A percentile compares a stretch with the other conserved stretches of the same genome.
Conservation (phyloP, 2,329 filamentous ascomycete genomes). For the Diaporthe sp. region DNA sequence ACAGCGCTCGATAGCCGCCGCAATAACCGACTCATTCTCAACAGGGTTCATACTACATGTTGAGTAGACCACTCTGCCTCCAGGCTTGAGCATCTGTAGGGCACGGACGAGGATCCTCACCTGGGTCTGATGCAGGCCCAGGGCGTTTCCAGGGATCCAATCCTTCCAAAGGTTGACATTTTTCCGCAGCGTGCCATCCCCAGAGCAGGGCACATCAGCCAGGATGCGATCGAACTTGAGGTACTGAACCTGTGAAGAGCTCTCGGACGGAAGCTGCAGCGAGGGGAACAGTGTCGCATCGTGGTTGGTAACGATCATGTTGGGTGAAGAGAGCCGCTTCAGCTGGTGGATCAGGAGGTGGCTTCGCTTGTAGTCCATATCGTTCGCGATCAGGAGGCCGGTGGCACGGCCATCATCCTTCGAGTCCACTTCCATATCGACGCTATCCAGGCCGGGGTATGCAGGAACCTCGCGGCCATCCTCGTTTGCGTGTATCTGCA, state of each 20-base stretch:
- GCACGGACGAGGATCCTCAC: constrained; percentile 91
- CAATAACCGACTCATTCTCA: constrained; percentile 94
- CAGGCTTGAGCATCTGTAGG: constrained; percentile 95
- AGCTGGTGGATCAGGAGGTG: constrained; percentile 99
- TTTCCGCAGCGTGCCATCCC: constrained; percentile 94
- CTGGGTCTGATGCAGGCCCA: constrained; percentile 90
- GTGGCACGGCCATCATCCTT: constrained; percentile 89
- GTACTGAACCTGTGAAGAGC: constrained; percentile 73
- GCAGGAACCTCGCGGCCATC: constrained; percentile 67
- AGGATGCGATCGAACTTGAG: constrained; percentile 97
- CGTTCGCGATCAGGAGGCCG: constrained; percentile 93
- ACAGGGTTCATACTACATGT: constrained; percentile 99
- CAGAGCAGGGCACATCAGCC: constrained; percentile 96
- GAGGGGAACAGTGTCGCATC: constrained; percentile 96
- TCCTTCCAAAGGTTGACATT: constrained; percentile 96
- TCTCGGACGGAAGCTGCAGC: constrained; percentile 79
- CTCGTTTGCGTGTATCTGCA: constrained; percentile 74
- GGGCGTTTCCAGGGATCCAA: constrained; percentile 88
- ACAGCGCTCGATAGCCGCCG: constrained; percentile 89
- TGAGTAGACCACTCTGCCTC: constrained; percentile 95
- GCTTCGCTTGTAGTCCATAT: constrained; percentile 95
- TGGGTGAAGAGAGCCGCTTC: constrained; percentile 96
- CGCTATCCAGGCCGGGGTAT: constrained; percentile 63
- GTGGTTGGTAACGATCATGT: constrained; percentile 97
- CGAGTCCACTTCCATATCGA: constrained; percentile 70